A percentile compares a stretch with the other conserved stretches of the same genome.
These are phyloP conservation scores for Selenicereus undatus DNA, from an alignment of 148 eudicot species.

Conservation along the genomic window DNA sequence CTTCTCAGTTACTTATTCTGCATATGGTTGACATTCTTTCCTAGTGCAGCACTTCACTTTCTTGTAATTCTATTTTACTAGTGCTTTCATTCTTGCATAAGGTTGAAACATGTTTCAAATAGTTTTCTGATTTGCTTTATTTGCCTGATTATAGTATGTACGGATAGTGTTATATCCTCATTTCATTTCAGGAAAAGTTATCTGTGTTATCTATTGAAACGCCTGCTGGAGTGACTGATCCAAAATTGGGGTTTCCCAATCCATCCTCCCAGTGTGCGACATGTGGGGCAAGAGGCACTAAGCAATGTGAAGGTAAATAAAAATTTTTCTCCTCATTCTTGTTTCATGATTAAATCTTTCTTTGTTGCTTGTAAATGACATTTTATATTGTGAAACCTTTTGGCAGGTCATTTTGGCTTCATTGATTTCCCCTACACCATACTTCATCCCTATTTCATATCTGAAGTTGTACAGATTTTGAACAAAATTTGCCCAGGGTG, in stretches of 20 bases:
- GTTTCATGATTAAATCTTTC: neutral
- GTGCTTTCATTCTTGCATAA: neutral
- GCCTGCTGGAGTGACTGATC: constrained; percentile 67
- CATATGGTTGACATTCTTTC: neutral
- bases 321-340: neutral
- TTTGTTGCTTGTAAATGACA: neutral
- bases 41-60: neutral
- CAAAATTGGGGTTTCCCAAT: constrained; percentile 80
- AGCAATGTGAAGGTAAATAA: constrained; percentile 70
- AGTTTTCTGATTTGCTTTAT: neutral
- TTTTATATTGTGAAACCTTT: constrained; percentile 1
- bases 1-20: neutral
- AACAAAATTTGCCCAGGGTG: constrained; percentile 92
- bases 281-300: constrained; percentile 62
- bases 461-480: constrained; percentile 76
- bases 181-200: constrained; percentile 54
- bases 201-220: constrained; percentile 54
- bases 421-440: constrained; percentile 63
- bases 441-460: constrained; percentile 69
- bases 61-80: neutral
- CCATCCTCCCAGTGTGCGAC: constrained; percentile 60
- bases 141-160: neutral
- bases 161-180: constrained; percentile 2
- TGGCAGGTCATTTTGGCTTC: constrained; percentile 89
- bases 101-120: neutral